Evolutionary conservation across 495 filamentous ascomycete species (phyloP).

Genomic region (Darksidea phi): DNA sequence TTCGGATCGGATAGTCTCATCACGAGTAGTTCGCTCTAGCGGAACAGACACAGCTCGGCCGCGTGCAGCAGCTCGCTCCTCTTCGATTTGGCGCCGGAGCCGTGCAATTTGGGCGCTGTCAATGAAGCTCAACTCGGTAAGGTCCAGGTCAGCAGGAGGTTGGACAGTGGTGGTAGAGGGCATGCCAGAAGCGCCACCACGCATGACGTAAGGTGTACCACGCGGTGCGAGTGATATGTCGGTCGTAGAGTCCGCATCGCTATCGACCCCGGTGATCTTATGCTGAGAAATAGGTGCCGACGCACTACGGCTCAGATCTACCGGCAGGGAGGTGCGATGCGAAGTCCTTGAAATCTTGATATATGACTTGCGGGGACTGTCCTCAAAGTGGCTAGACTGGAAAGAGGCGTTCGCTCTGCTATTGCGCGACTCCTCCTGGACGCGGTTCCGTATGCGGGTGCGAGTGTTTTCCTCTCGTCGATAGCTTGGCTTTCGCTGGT

Average conservation of each 20-base stretch:
- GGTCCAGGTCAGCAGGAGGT: slow-evolving; percentile 25
- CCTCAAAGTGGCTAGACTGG: slow-evolving; percentile 1
- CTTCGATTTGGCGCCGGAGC: slow-evolving; percentile 41
- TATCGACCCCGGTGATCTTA: slow-evolving; percentile 14
- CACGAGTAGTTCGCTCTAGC: neutral
- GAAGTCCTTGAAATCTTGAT: slow-evolving; percentile 2
- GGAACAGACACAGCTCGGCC: slow-evolving; percentile 7
- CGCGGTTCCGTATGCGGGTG: slow-evolving; percentile 35
- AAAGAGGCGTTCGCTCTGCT: slow-evolving; percentile 26
- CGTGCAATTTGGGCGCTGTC: slow-evolving; percentile 34
- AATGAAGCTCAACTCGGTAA: slow-evolving; percentile 39
- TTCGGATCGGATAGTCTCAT: neutral
- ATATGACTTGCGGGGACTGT: slow-evolving; percentile 13
- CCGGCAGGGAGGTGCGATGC: slow-evolving; percentile 20
- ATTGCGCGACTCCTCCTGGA: slow-evolving; percentile 36
- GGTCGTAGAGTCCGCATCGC: slow-evolving; percentile 39
- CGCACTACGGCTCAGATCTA: slow-evolving; percentile 15
- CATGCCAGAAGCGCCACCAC: slow-evolving; percentile 10
- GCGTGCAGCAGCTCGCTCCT: slow-evolving; percentile 34
- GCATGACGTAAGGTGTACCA: slow-evolving; percentile 25
- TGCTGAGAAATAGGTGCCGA: slow-evolving; percentile 19
- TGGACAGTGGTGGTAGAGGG: slow-evolving; percentile 3
- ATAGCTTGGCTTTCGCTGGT: slow-evolving; percentile 10
- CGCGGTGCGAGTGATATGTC: slow-evolving; percentile 32
- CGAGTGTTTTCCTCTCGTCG: slow-evolving; percentile 32